phyloP scores from a whole-genome alignment of 495 filamentous ascomycete genomes.

The Cercophora scortea region DNA sequence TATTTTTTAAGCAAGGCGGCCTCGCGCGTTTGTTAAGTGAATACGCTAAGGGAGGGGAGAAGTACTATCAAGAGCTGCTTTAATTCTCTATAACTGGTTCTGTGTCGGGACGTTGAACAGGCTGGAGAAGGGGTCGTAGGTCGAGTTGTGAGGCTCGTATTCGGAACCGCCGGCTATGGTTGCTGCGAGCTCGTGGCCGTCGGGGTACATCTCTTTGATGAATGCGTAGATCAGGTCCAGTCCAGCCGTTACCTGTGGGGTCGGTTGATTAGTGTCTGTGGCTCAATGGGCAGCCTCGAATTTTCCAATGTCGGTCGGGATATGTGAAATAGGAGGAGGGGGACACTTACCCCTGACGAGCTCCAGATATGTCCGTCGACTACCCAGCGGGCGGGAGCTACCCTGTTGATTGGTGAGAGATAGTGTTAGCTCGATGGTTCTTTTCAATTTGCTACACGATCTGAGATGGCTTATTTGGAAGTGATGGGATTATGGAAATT shows the following conservation, averaged over 20 bases:
- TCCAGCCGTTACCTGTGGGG: slow-evolving; percentile 9
- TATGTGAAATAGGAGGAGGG: too few relatives aligned
- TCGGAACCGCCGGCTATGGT: background rate
- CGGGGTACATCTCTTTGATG: slow-evolving; percentile 12
- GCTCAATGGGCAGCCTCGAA: too few relatives aligned
- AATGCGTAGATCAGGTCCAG: slow-evolving; percentile 13
- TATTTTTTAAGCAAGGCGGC: too few relatives aligned
- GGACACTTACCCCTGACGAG: slow-evolving; percentile 10
- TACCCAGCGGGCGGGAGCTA: slow-evolving; percentile 16
- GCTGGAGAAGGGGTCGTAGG: background rate
- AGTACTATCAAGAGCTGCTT: background rate
- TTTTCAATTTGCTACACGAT: too few relatives aligned
- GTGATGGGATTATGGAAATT: too few relatives aligned
- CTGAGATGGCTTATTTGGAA: too few relatives aligned
- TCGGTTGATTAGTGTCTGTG: background rate
- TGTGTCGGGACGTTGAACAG: background rate
- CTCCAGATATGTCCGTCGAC: slow-evolving; percentile 18
- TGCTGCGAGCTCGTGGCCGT: slow-evolving; percentile 1
- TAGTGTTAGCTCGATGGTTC: background rate
- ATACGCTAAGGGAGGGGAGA: too few relatives aligned
- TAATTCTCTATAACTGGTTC: background rate
- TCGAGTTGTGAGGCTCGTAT: background rate
- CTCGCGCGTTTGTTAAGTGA: too few relatives aligned
- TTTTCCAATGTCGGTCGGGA: too few relatives aligned
- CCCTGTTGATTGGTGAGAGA: slow-evolving; percentile 1